Evolutionary conservation across 805 yeast species (phyloP).

Genomic region (Metschnikowia cubensis): DNA sequence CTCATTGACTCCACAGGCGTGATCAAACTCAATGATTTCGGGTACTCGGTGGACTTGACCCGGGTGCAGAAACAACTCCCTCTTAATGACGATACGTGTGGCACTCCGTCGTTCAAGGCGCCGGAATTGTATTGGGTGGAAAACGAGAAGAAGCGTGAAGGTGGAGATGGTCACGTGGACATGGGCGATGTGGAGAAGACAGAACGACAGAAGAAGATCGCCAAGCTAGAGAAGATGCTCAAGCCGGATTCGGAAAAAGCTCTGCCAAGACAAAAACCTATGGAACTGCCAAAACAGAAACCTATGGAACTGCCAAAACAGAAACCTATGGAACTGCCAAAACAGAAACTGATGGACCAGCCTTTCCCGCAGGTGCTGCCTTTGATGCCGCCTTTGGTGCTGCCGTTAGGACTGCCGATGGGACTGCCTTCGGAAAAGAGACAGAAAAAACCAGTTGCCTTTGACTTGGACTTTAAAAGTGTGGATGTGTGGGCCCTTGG

Average conservation of each 20-base stretch:
- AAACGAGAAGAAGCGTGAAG: not conserved
- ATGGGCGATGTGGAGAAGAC: constrained; percentile 1
- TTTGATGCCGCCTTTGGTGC: too few species aligned
- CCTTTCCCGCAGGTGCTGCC: too few species aligned
- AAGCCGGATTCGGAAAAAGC: not conserved
- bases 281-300: too few species aligned
- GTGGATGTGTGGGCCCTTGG: constrained; percentile 54
- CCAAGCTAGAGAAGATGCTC: constrained; percentile 2
- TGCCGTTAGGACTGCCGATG: too few species aligned
- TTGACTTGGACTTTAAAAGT: constrained; percentile 26
- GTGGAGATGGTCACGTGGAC: not conserved
- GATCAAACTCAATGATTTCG: constrained; percentile 48
- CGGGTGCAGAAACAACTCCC: constrained; percentile 17
- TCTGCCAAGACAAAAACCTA: not conserved
- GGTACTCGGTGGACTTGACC: constrained; percentile 41
- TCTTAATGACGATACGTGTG: constrained; percentile 32
- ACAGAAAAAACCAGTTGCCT: not conserved
- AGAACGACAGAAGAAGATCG: constrained; percentile 5
- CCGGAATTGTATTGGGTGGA: constrained; percentile 44
- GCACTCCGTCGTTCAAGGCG: constrained; percentile 52
- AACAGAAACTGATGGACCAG: too few species aligned
- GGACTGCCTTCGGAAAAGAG: too few species aligned
- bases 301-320: too few species aligned
- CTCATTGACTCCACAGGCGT: constrained; percentile 43
- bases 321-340: too few species aligned